Conservation (phyloP, 305 asterid species). For the Fraxinus xanthoxyloides region DNA sequence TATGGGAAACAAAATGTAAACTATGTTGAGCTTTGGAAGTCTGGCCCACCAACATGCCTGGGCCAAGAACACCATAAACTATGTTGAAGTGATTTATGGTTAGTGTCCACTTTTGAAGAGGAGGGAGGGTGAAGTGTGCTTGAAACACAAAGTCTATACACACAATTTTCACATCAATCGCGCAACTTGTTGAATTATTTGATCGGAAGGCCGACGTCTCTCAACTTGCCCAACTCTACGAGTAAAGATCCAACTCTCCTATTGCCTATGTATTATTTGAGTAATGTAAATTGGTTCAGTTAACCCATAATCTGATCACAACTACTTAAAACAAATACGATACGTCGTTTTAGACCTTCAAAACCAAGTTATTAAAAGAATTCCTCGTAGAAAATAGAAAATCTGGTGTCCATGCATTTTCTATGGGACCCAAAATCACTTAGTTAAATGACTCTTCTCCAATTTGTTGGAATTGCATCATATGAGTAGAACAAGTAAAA, state of each 20-base stretch:
- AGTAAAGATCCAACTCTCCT: background rate
- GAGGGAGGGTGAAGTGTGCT: background rate
- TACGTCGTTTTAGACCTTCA: background rate
- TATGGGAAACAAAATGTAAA: background rate
- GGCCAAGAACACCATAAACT: background rate
- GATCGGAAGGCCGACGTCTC: background rate
- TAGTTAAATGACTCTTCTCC: background rate
- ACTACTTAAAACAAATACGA: background rate
- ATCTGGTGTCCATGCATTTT: background rate
- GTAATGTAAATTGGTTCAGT: background rate
- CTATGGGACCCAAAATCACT: background rate
- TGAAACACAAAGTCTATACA: background rate
- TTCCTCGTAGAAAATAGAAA: background rate
- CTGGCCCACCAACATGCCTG: background rate
- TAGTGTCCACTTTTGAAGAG: background rate
- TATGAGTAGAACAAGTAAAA: slow-evolving; percentile 17
- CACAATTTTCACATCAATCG: background rate
- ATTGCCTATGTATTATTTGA: too few relatives aligned
- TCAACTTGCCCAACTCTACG: background rate
- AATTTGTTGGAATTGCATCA: slow-evolving; percentile 14
- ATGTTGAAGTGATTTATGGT: background rate
- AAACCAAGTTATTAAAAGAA: too few relatives aligned
- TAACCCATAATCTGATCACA: too few relatives aligned
- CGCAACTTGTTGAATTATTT: background rate
- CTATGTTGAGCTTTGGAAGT: background rate